A percentile compares a stretch with the other conserved stretches of the same genome.
phyloP scores from a whole-genome alignment of 2,329 filamentous ascomycete genomes.

The Talaromyces sp. region DNA sequence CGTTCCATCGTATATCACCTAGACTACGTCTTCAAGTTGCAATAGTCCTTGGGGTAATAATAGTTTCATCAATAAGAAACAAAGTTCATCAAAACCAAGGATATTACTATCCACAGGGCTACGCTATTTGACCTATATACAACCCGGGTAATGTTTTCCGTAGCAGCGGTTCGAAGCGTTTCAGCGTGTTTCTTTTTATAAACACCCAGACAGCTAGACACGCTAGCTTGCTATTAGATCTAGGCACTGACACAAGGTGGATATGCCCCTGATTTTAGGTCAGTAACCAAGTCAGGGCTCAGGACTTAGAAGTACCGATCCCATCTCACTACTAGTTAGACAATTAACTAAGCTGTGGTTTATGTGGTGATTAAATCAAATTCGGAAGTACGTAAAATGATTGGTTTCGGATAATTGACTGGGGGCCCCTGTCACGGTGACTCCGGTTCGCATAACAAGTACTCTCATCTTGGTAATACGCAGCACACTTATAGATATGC shows the following conservation, averaged over 20 bases:
- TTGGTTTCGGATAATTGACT: neutral
- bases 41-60: neutral
- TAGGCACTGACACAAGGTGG: neutral
- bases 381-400: neutral
- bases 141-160: neutral
- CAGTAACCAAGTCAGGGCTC: neutral
- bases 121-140: neutral
- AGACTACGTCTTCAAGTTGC: neutral
- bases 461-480: neutral
- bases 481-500: neutral
- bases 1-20: neutral
- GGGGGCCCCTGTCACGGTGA: neutral
- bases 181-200: slow-evolving; percentile 2
- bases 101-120: slow-evolving; percentile 5
- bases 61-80: neutral
- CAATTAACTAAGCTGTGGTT: no score
- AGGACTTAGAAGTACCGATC: neutral
- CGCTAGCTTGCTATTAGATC: neutral
- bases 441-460: neutral
- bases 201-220: neutral
- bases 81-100: neutral
- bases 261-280: slow-evolving; percentile 1
- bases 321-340: neutral
- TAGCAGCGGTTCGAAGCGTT: neutral
- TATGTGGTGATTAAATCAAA: neutral